These are phyloP conservation scores for Mrakiaceae sp. DNA, from an alignment of 1,284 basidiomycete species.

Conservation along the genomic window DNA sequence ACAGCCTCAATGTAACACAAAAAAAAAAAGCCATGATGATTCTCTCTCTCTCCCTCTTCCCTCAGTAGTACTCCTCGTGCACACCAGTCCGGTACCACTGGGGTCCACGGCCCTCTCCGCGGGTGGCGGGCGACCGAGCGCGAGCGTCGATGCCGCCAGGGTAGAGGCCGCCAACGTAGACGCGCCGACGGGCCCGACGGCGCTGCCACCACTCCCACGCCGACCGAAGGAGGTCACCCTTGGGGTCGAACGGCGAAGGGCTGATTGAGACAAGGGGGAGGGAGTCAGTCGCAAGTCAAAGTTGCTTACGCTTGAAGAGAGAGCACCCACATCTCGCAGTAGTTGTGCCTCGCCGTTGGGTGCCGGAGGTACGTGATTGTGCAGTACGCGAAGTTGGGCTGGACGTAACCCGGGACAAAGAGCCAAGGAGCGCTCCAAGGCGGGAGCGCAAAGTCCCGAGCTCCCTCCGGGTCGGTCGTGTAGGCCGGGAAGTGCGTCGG, in stretches of 20 bases:
- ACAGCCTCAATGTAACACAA: not conserved
- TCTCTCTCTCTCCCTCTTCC: not conserved
- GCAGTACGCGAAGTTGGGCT: conserved; percentile 81
- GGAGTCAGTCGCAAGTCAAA: no score
- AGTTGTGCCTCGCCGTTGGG: conserved; percentile 82
- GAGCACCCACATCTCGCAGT: conserved; percentile 57
- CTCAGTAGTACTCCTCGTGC: conserved; percentile 14
- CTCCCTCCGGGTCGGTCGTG: conserved; percentile 16
- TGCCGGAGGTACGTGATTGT: conserved; percentile 89
- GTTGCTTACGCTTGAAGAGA: no score
- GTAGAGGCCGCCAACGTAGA: conserved; percentile 6
- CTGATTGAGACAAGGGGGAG: no score
- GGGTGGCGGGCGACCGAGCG: conserved; percentile 44
- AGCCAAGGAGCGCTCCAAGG: conserved; percentile 79
- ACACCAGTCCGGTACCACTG: conserved; percentile 34
- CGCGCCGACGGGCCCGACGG: conserved; percentile 29
- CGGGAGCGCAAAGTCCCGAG: conserved; percentile 63
- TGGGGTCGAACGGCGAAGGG: conserved; percentile 84
- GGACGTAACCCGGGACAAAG: conserved; percentile 91
- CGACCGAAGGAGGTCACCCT: conserved; percentile 70
- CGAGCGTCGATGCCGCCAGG: conserved; percentile 26
- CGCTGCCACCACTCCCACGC: conserved; percentile 87
- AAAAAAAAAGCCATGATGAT: not conserved
- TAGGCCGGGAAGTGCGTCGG: conserved; percentile 19
- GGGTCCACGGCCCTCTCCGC: conserved; percentile 50